These are phyloP conservation scores for Macrophomina pseudophaseolina DNA, from an alignment of 2,329 filamentous ascomycete genomes.

Conservation along the genomic window DNA sequence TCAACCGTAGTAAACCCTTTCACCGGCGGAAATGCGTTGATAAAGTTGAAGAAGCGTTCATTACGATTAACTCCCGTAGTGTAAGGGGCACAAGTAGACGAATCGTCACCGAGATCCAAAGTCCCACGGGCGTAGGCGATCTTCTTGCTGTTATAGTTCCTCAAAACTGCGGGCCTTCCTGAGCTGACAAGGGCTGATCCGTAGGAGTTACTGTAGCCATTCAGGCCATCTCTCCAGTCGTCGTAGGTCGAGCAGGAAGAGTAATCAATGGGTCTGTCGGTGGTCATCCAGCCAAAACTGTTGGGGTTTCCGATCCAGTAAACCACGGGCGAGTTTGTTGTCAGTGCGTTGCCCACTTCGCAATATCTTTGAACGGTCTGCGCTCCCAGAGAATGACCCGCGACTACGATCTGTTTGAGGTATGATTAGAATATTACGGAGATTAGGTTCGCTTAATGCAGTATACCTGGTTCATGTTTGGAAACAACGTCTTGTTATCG, in stretches of 20 bases:
- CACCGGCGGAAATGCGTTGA: conserved; percentile 40
- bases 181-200: conserved; percentile 33
- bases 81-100: conserved; percentile 38
- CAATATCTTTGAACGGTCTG: conserved; percentile 26
- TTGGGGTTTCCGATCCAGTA: conserved; percentile 31
- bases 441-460: not conserved
- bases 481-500: conserved; percentile 25
- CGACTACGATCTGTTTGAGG: conserved; percentile 17
- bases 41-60: conserved; percentile 48
- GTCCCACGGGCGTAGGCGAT: conserved; percentile 43
- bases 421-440: not conserved
- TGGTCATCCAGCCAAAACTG: conserved; percentile 41
- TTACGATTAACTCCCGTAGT: conserved; percentile 43
- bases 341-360: conserved; percentile 20
- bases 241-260: conserved; percentile 40
- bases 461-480: conserved; percentile 20
- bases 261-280: conserved; percentile 37
- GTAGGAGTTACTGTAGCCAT: conserved; percentile 37
- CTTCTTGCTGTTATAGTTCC: conserved; percentile 41
- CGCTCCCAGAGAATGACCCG: conserved; percentile 26
- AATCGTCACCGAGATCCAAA: conserved; percentile 42
- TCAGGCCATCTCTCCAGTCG: conserved; percentile 42
- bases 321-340: conserved; percentile 3
- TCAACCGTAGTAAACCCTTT: conserved; percentile 41
- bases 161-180: conserved; percentile 35